These are phyloP conservation scores for Wallacemonas sp. DNA, from an alignment of 208 protist genomes.

Conservation along the genomic window DNA sequence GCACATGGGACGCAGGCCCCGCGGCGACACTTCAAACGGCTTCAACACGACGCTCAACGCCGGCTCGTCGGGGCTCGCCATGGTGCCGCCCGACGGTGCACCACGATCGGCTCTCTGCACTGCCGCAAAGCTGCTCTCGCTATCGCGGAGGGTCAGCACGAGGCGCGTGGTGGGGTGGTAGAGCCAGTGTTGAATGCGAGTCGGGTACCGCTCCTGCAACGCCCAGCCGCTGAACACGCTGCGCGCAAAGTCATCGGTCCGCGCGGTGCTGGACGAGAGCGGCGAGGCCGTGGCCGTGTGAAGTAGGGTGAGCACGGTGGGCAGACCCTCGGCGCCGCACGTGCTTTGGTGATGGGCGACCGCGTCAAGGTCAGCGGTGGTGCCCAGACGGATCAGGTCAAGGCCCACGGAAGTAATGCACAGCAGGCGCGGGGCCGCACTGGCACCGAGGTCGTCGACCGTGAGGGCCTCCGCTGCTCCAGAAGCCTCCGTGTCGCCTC, in stretches of 20 bases:
- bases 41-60: slow-evolving; percentile 55
- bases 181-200: slow-evolving; percentile 26
- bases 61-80: too few species aligned
- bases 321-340: slow-evolving; percentile 7
- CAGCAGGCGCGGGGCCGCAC: slow-evolving; percentile 26
- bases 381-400: slow-evolving; percentile 42
- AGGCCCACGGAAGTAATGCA: slow-evolving; percentile 54
- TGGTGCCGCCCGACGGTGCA: too few species aligned
- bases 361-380: not conserved
- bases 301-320: slow-evolving; percentile 12
- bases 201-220: slow-evolving; percentile 8
- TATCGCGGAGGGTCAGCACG: slow-evolving; percentile 1
- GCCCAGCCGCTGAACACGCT: slow-evolving; percentile 2
- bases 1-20: slow-evolving; percentile 14
- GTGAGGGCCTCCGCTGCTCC: too few species aligned
- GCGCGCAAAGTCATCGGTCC: not conserved
- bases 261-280: not conserved
- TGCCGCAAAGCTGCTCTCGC: not conserved
- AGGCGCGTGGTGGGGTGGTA: slow-evolving; percentile 28
- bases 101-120: not conserved
- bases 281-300: not conserved
- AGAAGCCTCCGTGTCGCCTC: too few species aligned
- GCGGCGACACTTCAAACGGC: slow-evolving; percentile 36
- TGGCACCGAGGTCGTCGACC: not conserved
- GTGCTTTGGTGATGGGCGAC: slow-evolving; percentile 14